Percentiles rank a stretch among this genome's conserved stretches.
Conservation (phyloP, 139 green algal genomes). For the Haematococcus lacustris region DNA sequence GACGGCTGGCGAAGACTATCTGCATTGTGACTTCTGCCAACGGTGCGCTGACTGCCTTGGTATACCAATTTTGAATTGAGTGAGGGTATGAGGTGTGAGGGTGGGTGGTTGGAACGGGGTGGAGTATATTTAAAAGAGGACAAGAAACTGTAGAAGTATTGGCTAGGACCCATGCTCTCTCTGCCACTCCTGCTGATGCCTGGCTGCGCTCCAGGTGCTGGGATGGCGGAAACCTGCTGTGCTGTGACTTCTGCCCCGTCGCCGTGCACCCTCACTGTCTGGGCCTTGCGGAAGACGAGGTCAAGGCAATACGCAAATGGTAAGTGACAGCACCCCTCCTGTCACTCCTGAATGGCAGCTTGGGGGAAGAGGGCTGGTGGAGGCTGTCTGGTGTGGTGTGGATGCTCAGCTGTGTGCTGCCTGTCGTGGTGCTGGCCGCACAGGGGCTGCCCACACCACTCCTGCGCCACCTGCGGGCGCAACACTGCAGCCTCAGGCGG, state of each 20-base stretch:
- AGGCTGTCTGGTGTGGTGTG: not conserved
- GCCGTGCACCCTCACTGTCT: conserved; percentile 56
- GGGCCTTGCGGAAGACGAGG: conserved; percentile 20
- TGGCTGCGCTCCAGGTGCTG: conserved; percentile 54
- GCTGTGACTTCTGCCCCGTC: conserved; percentile 55
- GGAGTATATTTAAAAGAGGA: no score
- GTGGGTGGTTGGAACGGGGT: no score
- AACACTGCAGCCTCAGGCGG: conserved; percentile 34
- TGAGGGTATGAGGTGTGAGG: no score
- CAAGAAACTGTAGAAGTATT: no score
- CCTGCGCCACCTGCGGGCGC: conserved; percentile 35
- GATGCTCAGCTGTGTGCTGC: not conserved
- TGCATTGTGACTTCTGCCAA: conserved; percentile 40
- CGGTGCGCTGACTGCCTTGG: conserved; percentile 5
- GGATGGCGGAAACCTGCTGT: conserved; percentile 61
- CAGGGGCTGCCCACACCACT: conserved; percentile 50
- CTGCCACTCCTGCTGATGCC: not conserved
- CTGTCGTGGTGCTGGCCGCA: no score
- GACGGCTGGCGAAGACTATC: conserved; percentile 37
- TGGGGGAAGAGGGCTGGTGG: no score
- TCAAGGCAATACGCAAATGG: conserved; percentile 6
- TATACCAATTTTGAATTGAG: no score
- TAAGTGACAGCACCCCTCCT: not conserved
- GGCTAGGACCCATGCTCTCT: not conserved
- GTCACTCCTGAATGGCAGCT: no score